phyloP scores from a whole-genome alignment of 345 rosid species.

The Salix koriyanagi region DNA sequence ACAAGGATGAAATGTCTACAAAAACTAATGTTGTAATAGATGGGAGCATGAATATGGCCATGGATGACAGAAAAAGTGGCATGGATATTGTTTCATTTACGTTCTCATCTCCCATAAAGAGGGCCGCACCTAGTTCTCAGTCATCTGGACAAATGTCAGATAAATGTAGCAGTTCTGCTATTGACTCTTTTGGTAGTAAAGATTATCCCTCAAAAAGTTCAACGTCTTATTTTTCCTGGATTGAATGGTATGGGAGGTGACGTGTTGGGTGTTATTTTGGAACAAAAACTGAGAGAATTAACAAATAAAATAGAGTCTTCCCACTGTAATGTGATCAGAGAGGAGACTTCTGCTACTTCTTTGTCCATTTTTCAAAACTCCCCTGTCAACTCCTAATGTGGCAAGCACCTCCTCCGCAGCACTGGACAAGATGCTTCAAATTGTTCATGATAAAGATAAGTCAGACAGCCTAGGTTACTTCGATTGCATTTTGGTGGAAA shows the following conservation, averaged over 20 bases:
- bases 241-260: slow-evolving; percentile 44
- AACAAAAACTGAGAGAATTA: slow-evolving; percentile 68
- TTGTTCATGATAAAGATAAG: slow-evolving; percentile 26
- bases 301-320: slow-evolving; percentile 57
- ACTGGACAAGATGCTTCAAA: slow-evolving; percentile 30
- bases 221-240: slow-evolving; percentile 30
- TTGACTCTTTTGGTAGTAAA: slow-evolving; percentile 20
- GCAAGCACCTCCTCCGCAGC: slow-evolving; percentile 27
- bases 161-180: slow-evolving; percentile 19
- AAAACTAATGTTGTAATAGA: slow-evolving; percentile 43
- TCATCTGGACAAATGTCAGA: slow-evolving; percentile 26
- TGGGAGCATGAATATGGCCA: slow-evolving; percentile 23
- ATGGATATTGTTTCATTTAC: slow-evolving; percentile 86
- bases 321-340: slow-evolving; percentile 39
- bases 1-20: slow-evolving; percentile 34
- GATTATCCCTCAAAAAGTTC: slow-evolving; percentile 25
- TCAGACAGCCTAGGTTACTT: slow-evolving; percentile 30
- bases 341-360: slow-evolving; percentile 34
- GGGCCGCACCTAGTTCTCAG: slow-evolving; percentile 31
- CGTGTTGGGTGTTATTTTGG: slow-evolving; percentile 62
- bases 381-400: slow-evolving; percentile 18
- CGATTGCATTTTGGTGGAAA: slow-evolving; percentile 36
- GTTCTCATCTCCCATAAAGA: slow-evolving; percentile 68
- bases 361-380: slow-evolving; percentile 35
- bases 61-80: slow-evolving; percentile 37